Evolutionary conservation across 345 rosid genomes (phyloP).

Genomic region (Fremontodendron californicum): DNA sequence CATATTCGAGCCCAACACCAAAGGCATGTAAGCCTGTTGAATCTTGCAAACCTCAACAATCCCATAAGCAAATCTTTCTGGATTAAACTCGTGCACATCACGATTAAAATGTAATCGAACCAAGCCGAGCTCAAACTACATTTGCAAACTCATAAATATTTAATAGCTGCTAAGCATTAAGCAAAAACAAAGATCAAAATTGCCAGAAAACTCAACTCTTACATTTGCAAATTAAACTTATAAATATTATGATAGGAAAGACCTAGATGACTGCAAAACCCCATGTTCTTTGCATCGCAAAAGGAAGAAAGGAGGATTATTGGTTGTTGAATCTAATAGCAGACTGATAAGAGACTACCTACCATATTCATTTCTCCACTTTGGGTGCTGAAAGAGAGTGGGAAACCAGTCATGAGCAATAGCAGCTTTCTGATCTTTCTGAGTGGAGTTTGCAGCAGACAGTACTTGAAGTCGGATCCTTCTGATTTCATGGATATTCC

Average conservation of each 20-base stretch:
- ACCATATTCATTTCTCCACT: slow-evolving; percentile 37
- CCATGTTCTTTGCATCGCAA: neutral
- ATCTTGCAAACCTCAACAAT: slow-evolving; percentile 32
- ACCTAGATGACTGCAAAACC: neutral
- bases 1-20: slow-evolving; percentile 36
- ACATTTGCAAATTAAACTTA: neutral
- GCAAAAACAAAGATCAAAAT: neutral
- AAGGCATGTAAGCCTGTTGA: slow-evolving; percentile 43
- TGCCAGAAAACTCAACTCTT: neutral
- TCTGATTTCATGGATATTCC: slow-evolving; percentile 38
- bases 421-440: neutral
- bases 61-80: slow-evolving; percentile 38
- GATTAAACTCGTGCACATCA: slow-evolving; percentile 30
- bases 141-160: too few species aligned
- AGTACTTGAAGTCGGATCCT: slow-evolving; percentile 13
- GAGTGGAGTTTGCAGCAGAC: neutral
- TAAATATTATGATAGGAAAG: neutral
- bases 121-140: too few species aligned
- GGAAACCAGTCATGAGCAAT: slow-evolving; percentile 43
- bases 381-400: slow-evolving; percentile 20
- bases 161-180: neutral
- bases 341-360: neutral
- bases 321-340: neutral
- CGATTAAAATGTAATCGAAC: too few species aligned
- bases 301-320: neutral